Evolutionary conservation across 2,329 filamentous ascomycete genomes (phyloP), one percentile per base, ranked within the genome.

Genomic region (Septoria linicola): DNA sequence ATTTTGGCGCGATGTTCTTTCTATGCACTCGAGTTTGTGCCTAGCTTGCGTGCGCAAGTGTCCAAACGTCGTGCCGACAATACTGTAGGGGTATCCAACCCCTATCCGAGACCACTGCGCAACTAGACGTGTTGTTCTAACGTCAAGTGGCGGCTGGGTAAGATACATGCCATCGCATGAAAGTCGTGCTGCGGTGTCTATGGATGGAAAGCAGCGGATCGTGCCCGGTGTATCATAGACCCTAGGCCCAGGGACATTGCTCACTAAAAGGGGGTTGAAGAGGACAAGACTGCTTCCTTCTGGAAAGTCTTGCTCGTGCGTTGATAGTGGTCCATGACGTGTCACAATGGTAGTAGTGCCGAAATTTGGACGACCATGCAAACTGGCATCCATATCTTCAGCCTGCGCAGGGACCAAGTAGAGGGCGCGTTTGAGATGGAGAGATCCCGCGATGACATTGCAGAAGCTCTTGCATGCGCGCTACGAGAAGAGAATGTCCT

Each of bases 151-250:
- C 14, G 41, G 41, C 21, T 43, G 41, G 13, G 41, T 31, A 6
- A 43, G 21, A 19, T 30, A 43, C 21, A 43, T 43, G 21, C 27
- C 14, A 43, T 30, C n/a, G 16, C 41, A 43, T 6, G 41, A 43
- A 11, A 36, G 34, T 6, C 14, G 6, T 6, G 34, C 34, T 36
- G n/a, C n/a, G n/a, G n/a, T n/a, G n/a, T n/a, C n/a, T n/a, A n/a
- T 36, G 8, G 8, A 8, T 17, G 8, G 34, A 16, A 8, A 36
- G 34, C 14, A 11, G 34, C 8, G 14, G 10, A 8, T 7, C 7
- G 27, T 7, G 27, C 27, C 7, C 27, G 27, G 27, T 30, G 27
- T 30, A 30, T 30, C n/a, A n/a, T n/a, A n/a, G n/a, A n/a, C n/a
- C n/a, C n/a, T 30, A 30, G 7, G 7, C 13, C 27, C 27, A 13